These are phyloP conservation scores for Saccharomyces pastorianus DNA, from an alignment of 1,139 yeast genomes.

Conservation along the genomic window DNA sequence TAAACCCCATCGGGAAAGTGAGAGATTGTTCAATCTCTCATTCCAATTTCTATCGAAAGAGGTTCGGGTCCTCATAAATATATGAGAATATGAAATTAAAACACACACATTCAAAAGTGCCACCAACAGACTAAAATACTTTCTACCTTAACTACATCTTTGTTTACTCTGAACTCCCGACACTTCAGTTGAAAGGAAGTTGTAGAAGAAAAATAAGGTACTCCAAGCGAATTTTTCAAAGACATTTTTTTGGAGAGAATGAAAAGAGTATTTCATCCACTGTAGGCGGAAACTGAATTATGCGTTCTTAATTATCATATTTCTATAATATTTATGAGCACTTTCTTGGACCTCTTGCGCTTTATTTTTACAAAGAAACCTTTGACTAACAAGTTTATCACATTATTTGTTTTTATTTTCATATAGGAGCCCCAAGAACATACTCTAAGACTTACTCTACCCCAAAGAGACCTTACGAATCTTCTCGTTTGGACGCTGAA, in stretches of 20 bases:
- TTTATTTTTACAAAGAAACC: background rate
- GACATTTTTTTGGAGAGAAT: background rate
- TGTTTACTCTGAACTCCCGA: constrained; percentile 68
- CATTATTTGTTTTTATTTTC: constrained; percentile 34
- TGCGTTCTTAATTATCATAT: background rate
- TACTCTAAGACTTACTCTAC: too few species aligned
- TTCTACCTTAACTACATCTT: background rate
- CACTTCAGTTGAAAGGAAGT: constrained; percentile 53
- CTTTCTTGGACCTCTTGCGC: background rate
- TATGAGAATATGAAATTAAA: background rate
- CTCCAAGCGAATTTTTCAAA: too few species aligned
- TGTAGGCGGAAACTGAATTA: background rate
- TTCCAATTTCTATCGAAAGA: constrained; percentile 47
- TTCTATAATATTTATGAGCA: background rate
- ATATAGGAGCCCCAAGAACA: too few species aligned
- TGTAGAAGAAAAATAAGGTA: constrained; percentile 1
- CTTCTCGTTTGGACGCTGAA: too few species aligned
- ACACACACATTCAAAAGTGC: background rate
- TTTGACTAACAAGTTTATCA: constrained; percentile 42
- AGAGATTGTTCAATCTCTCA: constrained; percentile 39
- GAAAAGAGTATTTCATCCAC: background rate
- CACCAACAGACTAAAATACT: background rate
- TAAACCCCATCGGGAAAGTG: constrained; percentile 4
- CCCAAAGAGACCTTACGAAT: too few species aligned
- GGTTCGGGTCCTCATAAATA: constrained; percentile 18